Base-by-base conservation (phyloP, 495 filamentous ascomycete genomes). In the Trichoderma reesei region DNA sequence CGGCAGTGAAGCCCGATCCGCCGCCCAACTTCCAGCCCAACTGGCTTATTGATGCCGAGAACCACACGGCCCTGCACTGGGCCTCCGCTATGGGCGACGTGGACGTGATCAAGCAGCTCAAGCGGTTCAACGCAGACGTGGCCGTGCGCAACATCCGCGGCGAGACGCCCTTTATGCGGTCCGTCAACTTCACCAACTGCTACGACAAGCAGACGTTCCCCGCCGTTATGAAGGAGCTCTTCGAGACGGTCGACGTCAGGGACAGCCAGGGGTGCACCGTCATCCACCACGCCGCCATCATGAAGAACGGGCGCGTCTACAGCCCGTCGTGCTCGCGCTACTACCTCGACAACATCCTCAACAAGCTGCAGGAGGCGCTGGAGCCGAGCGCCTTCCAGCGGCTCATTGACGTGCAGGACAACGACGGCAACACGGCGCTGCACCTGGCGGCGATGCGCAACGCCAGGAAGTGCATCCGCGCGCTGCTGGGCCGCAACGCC, bases 1-100 rank as follows among this genome's bases (percentile, higher is more conserved):
- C 87, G 42, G 81, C 81, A 9, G 80, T 85, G 38, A 88, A 88
- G 31, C 91, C 92, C 7, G 81, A 86, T 48, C 91, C 93, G 8
- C 94, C 94, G 0, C 73, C 82, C 16, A 86, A 90, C 68, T 95
- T 94, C 71, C 85, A 96, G 66, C 85, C 95, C 14, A 87, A 98
- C 75, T 88, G 90, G 71, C 77, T 86, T 36, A 96, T 98, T 68
- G 94, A 98, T 69, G 86, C 90, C 20, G 90, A 93, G 60, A 84
- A 85, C 5, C 91, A 97, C 68, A 93, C 90, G 3, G 91, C 92
- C 3, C 80, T 98, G 64, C 94, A 98, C 71, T 98, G 94, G 94
- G 94, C 91, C 18, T 89, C 90, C 65, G 89, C 94, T n/a, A 98
- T 98, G 94, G 94, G 93, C 46, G 94, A 98, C 69, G 77, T 97